These are phyloP conservation scores for Elsinoe ampelina DNA, from an alignment of 2,329 filamentous ascomycete species.

Conservation along the genomic window DNA sequence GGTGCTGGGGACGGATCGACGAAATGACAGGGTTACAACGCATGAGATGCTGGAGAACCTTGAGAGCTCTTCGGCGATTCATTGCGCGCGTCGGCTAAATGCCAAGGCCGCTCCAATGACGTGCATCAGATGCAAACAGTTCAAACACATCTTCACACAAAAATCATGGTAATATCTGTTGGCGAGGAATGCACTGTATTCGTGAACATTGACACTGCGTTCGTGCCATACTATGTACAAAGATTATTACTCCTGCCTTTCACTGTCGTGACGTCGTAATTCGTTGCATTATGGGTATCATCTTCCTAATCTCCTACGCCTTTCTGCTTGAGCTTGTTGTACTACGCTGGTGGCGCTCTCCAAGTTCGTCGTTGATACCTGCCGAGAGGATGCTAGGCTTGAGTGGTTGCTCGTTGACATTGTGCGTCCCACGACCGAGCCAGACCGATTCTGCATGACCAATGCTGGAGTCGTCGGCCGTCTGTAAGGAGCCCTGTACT, in stretches of 20 bases:
- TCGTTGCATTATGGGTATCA: neutral
- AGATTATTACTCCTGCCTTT: neutral
- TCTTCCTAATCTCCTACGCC: neutral
- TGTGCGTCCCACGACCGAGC: neutral
- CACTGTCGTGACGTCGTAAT: neutral
- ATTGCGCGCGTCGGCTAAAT: neutral
- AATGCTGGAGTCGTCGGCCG: neutral
- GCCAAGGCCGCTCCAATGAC: neutral
- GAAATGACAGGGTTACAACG: conserved; percentile 1
- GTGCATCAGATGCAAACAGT: neutral
- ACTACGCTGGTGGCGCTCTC: conserved; percentile 9
- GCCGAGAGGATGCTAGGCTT: neutral
- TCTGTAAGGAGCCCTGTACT: neutral
- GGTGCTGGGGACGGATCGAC: neutral
- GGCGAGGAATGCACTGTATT: too few species aligned
- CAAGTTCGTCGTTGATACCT: neutral
- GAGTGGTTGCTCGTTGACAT: neutral
- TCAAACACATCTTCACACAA: too few species aligned
- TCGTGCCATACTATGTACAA: neutral
- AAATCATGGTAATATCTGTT: too few species aligned
- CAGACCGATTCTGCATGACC: neutral
- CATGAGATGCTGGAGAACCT: neutral
- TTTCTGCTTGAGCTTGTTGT: neutral
- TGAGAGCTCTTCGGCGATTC: conserved; percentile 6
- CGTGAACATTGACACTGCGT: neutral